phyloP scores from a whole-genome alignment of 2,329 filamentous ascomycete genomes.

The Aspergillus alliaceus region DNA sequence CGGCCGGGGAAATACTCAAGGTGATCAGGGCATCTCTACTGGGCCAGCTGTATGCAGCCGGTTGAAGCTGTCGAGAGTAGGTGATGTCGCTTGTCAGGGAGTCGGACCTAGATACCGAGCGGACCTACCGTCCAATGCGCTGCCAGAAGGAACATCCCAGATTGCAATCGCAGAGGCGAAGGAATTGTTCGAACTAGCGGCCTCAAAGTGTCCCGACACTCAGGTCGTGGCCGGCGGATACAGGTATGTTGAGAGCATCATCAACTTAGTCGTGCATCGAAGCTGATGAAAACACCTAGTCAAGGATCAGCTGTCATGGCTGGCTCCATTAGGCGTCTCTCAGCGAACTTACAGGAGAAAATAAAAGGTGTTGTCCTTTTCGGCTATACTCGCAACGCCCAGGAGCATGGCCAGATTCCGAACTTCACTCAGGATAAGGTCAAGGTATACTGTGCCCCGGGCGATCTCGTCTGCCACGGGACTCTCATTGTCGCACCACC shows the following conservation, averaged over 20 bases:
- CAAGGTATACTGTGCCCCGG: slow-evolving; percentile 50
- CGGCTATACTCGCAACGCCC: slow-evolving; percentile 45
- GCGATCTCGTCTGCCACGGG: slow-evolving; percentile 52
- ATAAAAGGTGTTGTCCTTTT: slow-evolving; percentile 45
- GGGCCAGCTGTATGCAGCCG: slow-evolving; percentile 5
- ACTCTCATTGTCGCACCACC: slow-evolving; percentile 40
- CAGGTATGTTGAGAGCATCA: neutral
- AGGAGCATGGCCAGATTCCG: slow-evolving; percentile 42
- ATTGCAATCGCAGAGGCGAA: slow-evolving; percentile 11
- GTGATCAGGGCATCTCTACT: slow-evolving; percentile 1
- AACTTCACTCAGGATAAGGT: slow-evolving; percentile 43
- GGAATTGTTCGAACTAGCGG: slow-evolving; percentile 9
- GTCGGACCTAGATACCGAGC: slow-evolving; percentile 14
- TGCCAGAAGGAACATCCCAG: slow-evolving; percentile 8
- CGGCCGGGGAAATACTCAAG: neutral
- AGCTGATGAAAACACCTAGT: slow-evolving; percentile 6
- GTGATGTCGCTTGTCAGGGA: slow-evolving; percentile 14
- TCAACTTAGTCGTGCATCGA: too few relatives aligned
- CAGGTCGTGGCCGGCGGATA: slow-evolving; percentile 15
- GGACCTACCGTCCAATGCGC: slow-evolving; percentile 10
- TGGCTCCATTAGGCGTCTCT: slow-evolving; percentile 38
- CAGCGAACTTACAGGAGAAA: slow-evolving; percentile 24
- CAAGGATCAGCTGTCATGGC: slow-evolving; percentile 49
- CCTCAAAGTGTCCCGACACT: slow-evolving; percentile 13
- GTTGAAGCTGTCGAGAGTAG: neutral